Evolutionary conservation across 148 eudicot species (phyloP).

Genomic region (Heliamphora exappendiculata): DNA sequence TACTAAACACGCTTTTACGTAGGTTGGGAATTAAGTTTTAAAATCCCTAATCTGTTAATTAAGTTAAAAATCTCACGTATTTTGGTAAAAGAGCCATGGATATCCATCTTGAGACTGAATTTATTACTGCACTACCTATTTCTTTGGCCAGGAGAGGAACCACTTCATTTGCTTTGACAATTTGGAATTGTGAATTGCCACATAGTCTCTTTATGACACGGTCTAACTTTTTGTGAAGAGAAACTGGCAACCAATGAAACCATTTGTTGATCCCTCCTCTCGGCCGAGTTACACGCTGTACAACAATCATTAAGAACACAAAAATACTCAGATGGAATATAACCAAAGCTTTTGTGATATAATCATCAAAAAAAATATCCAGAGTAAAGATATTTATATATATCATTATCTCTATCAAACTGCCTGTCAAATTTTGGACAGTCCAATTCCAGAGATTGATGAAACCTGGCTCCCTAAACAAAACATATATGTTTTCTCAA

Average conservation of each 20-base stretch:
- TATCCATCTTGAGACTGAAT: not conserved
- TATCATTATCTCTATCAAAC: not conserved
- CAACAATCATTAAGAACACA: conserved; percentile 5
- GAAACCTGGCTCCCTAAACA: conserved; percentile 1
- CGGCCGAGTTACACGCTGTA: conserved; percentile 78
- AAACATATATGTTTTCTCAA: not conserved
- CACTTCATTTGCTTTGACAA: conserved; percentile 26
- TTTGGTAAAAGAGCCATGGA: not conserved
- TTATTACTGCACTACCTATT: conserved; percentile 13
- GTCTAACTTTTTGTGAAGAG: conserved; percentile 51
- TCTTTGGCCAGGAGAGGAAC: conserved; percentile 28
- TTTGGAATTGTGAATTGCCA: conserved; percentile 30
- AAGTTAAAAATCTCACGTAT: no score
- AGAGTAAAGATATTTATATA: not conserved
- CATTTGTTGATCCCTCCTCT: conserved; percentile 65
- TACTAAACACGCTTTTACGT: no score
- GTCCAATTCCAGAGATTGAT: not conserved
- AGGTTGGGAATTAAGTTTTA: no score
- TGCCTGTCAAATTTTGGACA: not conserved
- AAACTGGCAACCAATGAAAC: conserved; percentile 75
- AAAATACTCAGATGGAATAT: not conserved
- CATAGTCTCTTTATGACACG: conserved; percentile 27
- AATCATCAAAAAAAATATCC: not conserved
- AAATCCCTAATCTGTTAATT: no score
- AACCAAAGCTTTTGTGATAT: not conserved